Base-by-base conservation (phyloP, 768 basidiomycete species). In the Phylloporus scabripes region DNA sequence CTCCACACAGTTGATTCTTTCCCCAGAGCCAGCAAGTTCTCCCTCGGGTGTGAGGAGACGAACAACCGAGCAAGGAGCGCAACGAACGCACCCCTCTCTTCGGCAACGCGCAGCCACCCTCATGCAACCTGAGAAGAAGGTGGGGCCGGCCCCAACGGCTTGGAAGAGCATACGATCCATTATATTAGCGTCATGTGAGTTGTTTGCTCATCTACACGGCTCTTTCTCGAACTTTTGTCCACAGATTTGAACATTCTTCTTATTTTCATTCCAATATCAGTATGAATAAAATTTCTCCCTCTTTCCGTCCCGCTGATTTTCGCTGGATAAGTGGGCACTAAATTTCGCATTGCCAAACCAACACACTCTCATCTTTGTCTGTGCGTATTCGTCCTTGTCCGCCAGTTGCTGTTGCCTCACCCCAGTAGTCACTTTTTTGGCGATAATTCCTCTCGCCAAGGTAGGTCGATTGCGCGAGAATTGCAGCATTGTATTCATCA, bases 381-480 rank as follows among this genome's bases (percentile, higher is more conserved):
- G 89, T 89, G 59, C 59, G 87, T 74, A 5, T 18, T 15, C n/a
- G 2, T 14, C 17, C 5, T 20, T 28, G 5, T 12, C 20, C 15
- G 7, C 2, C 15, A n/a, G 33, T 43, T 29, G 11, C 5, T 31
- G 29, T 49, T 7, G 23, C 31, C 41, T 54, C 10, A 48, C 20
- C 23, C 21, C 10, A n/a, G 40, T 54, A 88, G 85, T 85, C 60
- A 80, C 82, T 1, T 90, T 92, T 62, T 67, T 89, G 37, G 81
- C 91, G 8, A 93, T 93, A 50, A 78, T 93, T 51, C 91, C 91
- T 6, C 73, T 92, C 5, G 90, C 90, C 34, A 88, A 90, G 70
- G 85, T 85, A 36, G 23, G 45, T 26, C 1, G 9, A 11, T 23
- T 11, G 29, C 31, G 31, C 20, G 26, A 26, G 1, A 24, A n/a